Evolutionary conservation across 2,329 filamentous ascomycete species (phyloP).

Genomic region (Aspergillus latus): DNA sequence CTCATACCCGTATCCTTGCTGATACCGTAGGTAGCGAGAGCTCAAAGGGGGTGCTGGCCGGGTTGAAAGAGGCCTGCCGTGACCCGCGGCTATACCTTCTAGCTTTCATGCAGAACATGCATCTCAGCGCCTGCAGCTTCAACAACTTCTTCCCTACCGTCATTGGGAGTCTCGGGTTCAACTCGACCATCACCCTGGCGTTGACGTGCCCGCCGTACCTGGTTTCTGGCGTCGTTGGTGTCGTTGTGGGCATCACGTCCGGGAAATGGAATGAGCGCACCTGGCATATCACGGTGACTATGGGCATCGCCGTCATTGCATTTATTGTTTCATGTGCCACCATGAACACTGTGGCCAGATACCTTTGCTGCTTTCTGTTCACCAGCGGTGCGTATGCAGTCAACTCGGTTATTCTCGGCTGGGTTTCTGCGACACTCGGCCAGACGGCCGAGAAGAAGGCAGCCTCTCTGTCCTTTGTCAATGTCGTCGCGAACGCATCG

Average conservation of each 20-base stretch:
- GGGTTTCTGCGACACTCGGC: constrained; percentile 39
- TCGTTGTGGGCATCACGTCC: not conserved
- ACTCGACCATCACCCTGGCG: constrained; percentile 47
- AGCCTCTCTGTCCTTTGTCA: constrained; percentile 39
- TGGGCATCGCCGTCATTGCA: constrained; percentile 21
- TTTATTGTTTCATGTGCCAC: constrained; percentile 22
- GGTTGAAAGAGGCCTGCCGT: constrained; percentile 24
- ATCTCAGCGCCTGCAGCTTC: constrained; percentile 18
- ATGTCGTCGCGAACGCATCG: constrained; percentile 35
- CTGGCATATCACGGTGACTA: constrained; percentile 22
- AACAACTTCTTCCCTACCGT: too few relatives aligned
- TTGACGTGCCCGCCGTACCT: constrained; percentile 39
- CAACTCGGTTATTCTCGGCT: constrained; percentile 41
- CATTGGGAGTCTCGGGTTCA: constrained; percentile 32
- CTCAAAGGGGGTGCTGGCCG: not conserved
- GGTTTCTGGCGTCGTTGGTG: not conserved
- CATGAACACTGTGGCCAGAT: constrained; percentile 22
- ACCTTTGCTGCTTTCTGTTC: constrained; percentile 26
- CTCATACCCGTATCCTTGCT: not conserved
- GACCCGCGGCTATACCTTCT: constrained; percentile 43
- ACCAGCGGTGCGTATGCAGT: constrained; percentile 25
- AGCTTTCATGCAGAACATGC: constrained; percentile 48
- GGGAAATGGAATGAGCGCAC: constrained; percentile 20
- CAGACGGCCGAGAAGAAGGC: constrained; percentile 45
- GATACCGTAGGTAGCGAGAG: not conserved